Conservation (phyloP, 2,329 filamentous ascomycete species). For the Ophiostoma novo-ulmi region DNA sequence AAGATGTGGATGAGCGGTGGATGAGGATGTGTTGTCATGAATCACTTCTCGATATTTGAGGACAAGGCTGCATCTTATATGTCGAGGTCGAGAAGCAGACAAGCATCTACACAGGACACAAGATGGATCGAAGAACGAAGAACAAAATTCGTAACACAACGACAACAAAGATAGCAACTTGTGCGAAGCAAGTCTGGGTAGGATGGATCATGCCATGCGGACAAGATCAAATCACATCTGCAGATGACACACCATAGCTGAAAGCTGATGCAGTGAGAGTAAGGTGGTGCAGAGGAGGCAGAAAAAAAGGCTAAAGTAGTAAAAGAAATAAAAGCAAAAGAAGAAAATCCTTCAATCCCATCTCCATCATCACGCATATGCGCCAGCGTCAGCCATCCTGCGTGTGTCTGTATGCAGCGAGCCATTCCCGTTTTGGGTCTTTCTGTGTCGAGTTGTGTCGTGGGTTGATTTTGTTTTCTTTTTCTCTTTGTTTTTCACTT, state of each 20-base stretch:
- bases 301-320: neutral
- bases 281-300: neutral
- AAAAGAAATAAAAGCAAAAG: neutral
- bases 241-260: conserved; percentile 9
- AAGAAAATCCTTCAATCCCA: neutral
- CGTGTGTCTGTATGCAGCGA: conserved; percentile 1
- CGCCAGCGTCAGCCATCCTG: neutral
- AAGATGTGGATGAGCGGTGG: neutral
- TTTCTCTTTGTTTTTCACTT: neutral
- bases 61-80: conserved; percentile 1
- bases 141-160: too few species aligned
- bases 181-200: neutral
- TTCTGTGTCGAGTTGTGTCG: neutral
- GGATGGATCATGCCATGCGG: neutral
- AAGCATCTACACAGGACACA: neutral
- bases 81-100: neutral
- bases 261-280: neutral
- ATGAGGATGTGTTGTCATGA: neutral
- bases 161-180: conserved; percentile 1
- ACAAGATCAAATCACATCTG: conserved; percentile 3
- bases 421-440: neutral
- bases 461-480: neutral
- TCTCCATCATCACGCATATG: neutral
- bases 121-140: neutral
- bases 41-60: neutral